Evolutionary conservation across 306 rosid genomes (phyloP).

Genomic region (Aeschynomene evenia): DNA sequence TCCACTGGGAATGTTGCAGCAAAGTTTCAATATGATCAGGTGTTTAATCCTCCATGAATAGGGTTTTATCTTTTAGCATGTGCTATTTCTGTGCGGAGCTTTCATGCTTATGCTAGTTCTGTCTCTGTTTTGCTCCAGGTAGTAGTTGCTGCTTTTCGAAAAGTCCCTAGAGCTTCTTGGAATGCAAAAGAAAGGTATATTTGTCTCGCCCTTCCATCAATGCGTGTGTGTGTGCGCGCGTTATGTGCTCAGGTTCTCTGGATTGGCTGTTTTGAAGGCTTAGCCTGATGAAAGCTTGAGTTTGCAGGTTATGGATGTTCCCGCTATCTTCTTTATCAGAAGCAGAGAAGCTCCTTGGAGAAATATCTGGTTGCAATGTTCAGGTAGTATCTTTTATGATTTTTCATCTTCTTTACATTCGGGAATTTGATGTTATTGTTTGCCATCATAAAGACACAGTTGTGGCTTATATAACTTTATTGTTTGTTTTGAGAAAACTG

Average conservation of each 20-base stretch:
- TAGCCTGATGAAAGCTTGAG: constrained; percentile 28
- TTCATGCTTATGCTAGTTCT: constrained; percentile 13
- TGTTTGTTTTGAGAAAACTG: neutral
- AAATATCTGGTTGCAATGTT: constrained; percentile 51
- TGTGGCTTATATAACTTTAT: neutral
- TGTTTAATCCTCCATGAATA: constrained; percentile 15
- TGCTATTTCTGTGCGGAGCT: neutral
- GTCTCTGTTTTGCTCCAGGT: constrained; percentile 43
- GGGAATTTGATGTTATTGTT: constrained; percentile 7
- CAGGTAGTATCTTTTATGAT: constrained; percentile 52
- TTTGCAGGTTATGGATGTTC: constrained; percentile 84
- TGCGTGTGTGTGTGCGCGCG: neutral
- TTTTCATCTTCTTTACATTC: constrained; percentile 20
- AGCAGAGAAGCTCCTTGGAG: constrained; percentile 63
- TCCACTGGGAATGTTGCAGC: constrained; percentile 76
- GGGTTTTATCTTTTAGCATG: constrained; percentile 21
- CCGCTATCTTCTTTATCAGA: constrained; percentile 63
- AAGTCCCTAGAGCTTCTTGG: constrained; percentile 76
- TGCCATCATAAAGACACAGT: neutral
- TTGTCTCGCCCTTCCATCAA: neutral
- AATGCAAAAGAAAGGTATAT: constrained; percentile 72
- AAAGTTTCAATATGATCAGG: constrained; percentile 75
- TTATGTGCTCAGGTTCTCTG: constrained; percentile 25
- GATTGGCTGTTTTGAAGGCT: neutral
- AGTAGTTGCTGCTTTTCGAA: constrained; percentile 59